Evolutionary conservation across 2,329 filamentous ascomycete species (phyloP).

Genomic region (Diplodia sapinea): DNA sequence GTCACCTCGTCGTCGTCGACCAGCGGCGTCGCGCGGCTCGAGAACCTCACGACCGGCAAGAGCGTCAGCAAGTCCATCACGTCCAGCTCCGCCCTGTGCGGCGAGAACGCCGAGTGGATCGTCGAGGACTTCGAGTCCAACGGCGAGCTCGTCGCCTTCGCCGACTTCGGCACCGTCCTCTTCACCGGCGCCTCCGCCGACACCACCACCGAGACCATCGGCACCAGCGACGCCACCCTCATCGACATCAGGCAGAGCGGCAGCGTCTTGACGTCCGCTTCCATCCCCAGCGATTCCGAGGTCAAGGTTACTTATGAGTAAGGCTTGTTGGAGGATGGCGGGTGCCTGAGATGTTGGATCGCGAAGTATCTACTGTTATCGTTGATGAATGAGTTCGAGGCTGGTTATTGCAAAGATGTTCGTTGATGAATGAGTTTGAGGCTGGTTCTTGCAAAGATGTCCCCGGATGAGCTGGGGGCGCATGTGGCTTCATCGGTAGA

Average conservation of each 20-base stretch:
- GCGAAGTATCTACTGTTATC: not conserved
- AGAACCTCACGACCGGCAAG: constrained; percentile 61
- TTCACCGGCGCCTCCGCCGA: constrained; percentile 31
- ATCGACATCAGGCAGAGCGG: constrained; percentile 55
- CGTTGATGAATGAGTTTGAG: not conserved
- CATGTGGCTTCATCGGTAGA: not conserved
- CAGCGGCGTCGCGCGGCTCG: constrained; percentile 54
- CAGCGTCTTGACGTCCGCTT: constrained; percentile 30
- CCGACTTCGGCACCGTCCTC: constrained; percentile 31
- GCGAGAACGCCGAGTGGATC: constrained; percentile 35
- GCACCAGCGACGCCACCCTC: constrained; percentile 49
- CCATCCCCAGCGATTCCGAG: constrained; percentile 6
- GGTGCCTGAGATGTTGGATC: not conserved
- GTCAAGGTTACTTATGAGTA: constrained; percentile 31
- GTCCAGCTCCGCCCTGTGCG: constrained; percentile 20
- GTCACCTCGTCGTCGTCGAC: constrained; percentile 49
- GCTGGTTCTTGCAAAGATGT: not conserved
- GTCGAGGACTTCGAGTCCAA: constrained; percentile 33
- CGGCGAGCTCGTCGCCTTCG: constrained; percentile 30
- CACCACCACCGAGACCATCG: constrained; percentile 35
- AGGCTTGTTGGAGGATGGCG: not conserved
- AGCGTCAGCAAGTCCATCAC: constrained; percentile 59
- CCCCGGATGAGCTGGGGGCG: not conserved
- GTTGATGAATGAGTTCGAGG: not conserved
- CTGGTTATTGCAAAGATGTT: not conserved